These are phyloP conservation scores for Aegle marmelos DNA, from an alignment of 345 rosid species.

Conservation along the genomic window DNA sequence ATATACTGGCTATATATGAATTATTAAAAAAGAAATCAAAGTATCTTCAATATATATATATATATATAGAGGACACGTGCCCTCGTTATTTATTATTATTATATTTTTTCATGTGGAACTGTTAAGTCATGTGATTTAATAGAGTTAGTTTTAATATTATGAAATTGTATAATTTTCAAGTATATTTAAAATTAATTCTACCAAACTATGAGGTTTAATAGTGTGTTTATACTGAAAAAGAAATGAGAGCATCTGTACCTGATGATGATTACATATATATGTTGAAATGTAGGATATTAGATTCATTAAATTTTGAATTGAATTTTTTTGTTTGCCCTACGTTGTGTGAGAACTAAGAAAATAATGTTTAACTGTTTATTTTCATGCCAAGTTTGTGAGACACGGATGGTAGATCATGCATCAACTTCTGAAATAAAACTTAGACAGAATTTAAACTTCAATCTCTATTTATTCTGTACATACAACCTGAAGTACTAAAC, in stretches of 20 bases:
- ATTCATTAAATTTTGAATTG: too few species aligned
- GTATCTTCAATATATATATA: neutral
- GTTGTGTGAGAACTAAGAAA: neutral
- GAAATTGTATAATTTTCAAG: rapidly evolving
- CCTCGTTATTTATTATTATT: rapidly evolving
- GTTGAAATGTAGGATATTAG: too few species aligned
- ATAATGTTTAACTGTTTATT: neutral
- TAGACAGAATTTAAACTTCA: neutral
- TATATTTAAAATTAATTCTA: too few species aligned
- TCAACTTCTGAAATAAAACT: too few species aligned
- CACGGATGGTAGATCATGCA: neutral
- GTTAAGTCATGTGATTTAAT: too few species aligned
- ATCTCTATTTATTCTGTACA: constrained; percentile 24
- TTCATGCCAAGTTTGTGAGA: neutral
- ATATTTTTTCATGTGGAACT: rapidly evolving
- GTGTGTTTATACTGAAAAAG: too few species aligned
- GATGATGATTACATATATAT: too few species aligned
- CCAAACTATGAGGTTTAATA: rapidly evolving
- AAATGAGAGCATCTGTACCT: too few species aligned
- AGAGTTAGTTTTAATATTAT: rapidly evolving
- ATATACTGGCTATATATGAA: neutral
- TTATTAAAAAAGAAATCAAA: neutral
- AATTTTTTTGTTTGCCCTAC: too few species aligned
- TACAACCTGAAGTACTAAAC: neutral
- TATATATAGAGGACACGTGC: too few species aligned